Evolutionary conservation across 805 yeast species (phyloP), one percentile per base, ranked within the genome.

Genomic region (Cyberlindnera petersonii): DNA sequence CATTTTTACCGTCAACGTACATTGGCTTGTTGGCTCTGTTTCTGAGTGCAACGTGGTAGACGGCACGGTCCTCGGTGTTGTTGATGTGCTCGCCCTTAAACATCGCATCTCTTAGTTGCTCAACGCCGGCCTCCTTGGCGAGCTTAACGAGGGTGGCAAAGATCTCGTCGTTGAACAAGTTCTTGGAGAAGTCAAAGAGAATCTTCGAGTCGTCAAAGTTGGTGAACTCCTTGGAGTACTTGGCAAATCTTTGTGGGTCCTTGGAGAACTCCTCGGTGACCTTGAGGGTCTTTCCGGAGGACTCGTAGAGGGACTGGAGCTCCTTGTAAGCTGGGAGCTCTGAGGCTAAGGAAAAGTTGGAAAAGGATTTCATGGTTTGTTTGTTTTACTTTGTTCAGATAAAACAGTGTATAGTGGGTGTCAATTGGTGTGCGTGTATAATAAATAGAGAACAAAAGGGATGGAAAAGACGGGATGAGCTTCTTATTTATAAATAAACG

Each of bases 51-150:
- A 80, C 86, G 70, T 93, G 99, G 75, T 75, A 93, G 33, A 93
- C 99, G 28, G 99, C 98, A 68, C 96, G 79, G 68, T 79, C 84
- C 71, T 93, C 99, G 46, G 99, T 93, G 69, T 77, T 77, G 75
- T 93, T 93, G 74, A 93, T 88, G 69, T 86, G 88, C 44, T 79
- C 85, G 64, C 99, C 99, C 22, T 75, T 75, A 61, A 93, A 93
- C 88, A 93, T 81, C 40, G 75, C 86, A 58, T 91, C 94, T 65
- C 98, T 80, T 62, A 93, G 78, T 43, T 72, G 61, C 64, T 87
- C 93, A 53, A 93, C 89, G 39, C 80, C 76, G 51, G 97, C 89
- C 67, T 93, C 95, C 62, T 80, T 77, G 53, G 98, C 98, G 59
- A 93, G 77, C 57, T 77, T 72, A 48, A 86, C 47, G 62, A 93